phyloP scores from a whole-genome alignment of 1,284 basidiomycete genomes.

The Boletus semigastroideus region DNA sequence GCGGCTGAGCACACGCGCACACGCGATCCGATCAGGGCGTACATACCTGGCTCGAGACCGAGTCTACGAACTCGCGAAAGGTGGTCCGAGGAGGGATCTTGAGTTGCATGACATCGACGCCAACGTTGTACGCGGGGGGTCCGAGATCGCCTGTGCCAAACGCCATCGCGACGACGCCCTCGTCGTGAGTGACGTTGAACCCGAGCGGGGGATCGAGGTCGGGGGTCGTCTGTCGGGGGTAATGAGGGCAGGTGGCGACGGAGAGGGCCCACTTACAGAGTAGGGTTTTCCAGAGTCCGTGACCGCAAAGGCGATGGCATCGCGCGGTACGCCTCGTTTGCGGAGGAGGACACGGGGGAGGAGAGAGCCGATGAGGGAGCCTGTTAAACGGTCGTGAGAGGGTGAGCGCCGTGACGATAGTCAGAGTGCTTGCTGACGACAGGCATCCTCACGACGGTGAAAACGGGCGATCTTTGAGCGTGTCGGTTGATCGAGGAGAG shows the following conservation, averaged over 20 bases:
- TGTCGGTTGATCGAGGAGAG: constrained; percentile 54
- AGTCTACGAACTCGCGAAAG: constrained; percentile 59
- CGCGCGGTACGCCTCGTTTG: constrained; percentile 49
- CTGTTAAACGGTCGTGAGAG: constrained; percentile 23
- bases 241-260: neutral
- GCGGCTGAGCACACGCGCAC: constrained; percentile 10
- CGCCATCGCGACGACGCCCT: constrained; percentile 66
- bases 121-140: constrained; percentile 60
- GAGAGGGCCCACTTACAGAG: constrained; percentile 44
- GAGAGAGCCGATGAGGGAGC: constrained; percentile 66
- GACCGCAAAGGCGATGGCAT: constrained; percentile 49
- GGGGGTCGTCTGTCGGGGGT: constrained; percentile 41
- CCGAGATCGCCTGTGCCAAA: constrained; percentile 52
- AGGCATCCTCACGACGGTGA: constrained; percentile 69
- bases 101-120: constrained; percentile 79
- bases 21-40: neutral
- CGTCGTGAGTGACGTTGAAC: constrained; percentile 82
- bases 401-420: neutral
- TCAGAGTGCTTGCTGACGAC: constrained; percentile 42
- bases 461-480: constrained; percentile 58
- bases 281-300: constrained; percentile 74
- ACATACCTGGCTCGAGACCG: constrained; percentile 63
- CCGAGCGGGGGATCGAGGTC: constrained; percentile 53
- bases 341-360: constrained; percentile 61
- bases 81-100: constrained; percentile 57